A percentile compares a stretch with the other conserved stretches of the same genome.
phyloP scores from a whole-genome alignment of 2,329 filamentous ascomycete species.

The Sphaerulina populicola region DNA sequence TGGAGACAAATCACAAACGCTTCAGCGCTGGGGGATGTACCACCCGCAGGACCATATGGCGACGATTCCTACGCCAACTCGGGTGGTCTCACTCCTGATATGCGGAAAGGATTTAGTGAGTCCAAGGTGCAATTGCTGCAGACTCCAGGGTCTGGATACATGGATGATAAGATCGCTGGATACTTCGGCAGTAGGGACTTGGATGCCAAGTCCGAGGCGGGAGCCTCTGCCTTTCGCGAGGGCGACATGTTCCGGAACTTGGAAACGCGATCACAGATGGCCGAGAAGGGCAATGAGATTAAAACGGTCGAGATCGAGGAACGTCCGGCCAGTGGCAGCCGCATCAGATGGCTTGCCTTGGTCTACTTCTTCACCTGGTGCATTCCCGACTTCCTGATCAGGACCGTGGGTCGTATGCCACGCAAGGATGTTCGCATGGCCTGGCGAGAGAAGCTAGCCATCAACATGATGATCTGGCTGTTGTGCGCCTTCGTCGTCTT shows the following conservation, averaged over 20 bases:
- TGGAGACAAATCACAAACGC: slow-evolving; percentile 85
- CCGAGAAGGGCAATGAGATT: slow-evolving; percentile 88
- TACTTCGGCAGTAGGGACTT: slow-evolving; percentile 76
- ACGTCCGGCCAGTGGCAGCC: slow-evolving; percentile 63
- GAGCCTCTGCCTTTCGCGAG: slow-evolving; percentile 77
- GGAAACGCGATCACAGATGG: slow-evolving; percentile 87
- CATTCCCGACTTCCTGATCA: slow-evolving; percentile 75
- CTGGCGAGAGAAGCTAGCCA: slow-evolving; percentile 95
- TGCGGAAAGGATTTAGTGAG: slow-evolving; percentile 49
- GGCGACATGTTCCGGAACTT: slow-evolving; percentile 98
- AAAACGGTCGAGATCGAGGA: slow-evolving; percentile 86
- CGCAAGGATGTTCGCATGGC: slow-evolving; percentile 87
- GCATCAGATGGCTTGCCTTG: slow-evolving; percentile 83
- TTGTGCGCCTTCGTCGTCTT: slow-evolving; percentile 70
- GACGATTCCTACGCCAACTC: slow-evolving; percentile 53
- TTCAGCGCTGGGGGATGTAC: slow-evolving; percentile 51
- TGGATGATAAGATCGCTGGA: slow-evolving; percentile 66
- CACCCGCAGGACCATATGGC: slow-evolving; percentile 42
- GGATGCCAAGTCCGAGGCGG: slow-evolving; percentile 83
- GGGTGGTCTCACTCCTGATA: slow-evolving; percentile 49
- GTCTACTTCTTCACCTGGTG: slow-evolving; percentile 80
- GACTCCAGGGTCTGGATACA: slow-evolving; percentile 49
- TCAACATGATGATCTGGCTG: slow-evolving; percentile 96
- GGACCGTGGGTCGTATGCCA: slow-evolving; percentile 69
- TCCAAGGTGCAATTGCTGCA: slow-evolving; percentile 50